phyloP scores from a whole-genome alignment of 2,329 filamentous ascomycete species.

The Beauveria brongniartii region DNA sequence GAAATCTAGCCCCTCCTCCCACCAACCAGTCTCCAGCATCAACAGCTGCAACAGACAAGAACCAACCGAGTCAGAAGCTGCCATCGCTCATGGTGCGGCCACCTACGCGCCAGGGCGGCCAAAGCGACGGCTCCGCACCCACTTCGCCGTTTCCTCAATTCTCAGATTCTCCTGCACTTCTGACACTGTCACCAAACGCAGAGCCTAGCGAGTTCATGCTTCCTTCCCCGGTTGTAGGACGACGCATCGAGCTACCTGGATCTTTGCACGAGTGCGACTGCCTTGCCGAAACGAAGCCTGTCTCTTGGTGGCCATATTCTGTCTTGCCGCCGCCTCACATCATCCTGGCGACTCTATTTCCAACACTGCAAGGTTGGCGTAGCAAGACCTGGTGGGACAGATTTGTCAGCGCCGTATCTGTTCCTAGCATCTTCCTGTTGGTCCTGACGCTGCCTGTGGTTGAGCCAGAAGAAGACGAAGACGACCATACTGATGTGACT shows the following conservation, averaged over 20 bases:
- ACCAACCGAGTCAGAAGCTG: conserved; percentile 1
- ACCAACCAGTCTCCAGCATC: conserved; percentile 12
- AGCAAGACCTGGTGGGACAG: conserved; percentile 82
- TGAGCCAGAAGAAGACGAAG: conserved; percentile 56
- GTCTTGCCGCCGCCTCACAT: conserved; percentile 64
- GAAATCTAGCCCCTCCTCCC: conserved; percentile 35
- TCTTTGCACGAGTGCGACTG: conserved; percentile 30
- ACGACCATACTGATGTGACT: conserved; percentile 16
- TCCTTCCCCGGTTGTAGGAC: conserved; percentile 31
- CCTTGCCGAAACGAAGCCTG: conserved; percentile 33
- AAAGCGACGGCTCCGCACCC: conserved; percentile 39
- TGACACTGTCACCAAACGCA: conserved; percentile 32
- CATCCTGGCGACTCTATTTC: conserved; percentile 70
- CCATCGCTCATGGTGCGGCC: conserved; percentile 37
- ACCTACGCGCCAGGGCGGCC: conserved; percentile 33
- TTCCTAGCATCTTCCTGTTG: conserved; percentile 84
- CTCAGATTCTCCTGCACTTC: conserved; percentile 46
- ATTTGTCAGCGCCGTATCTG: conserved; percentile 69
- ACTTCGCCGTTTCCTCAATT: conserved; percentile 62
- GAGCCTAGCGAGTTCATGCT: conserved; percentile 48
- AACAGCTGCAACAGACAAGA: not conserved
- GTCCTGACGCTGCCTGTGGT: conserved; percentile 89
- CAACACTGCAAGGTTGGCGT: conserved; percentile 74
- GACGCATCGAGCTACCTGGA: conserved; percentile 39
- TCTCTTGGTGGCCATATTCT: conserved; percentile 76